These are phyloP conservation scores for Acidiella bohemica DNA, from an alignment of 495 filamentous ascomycete genomes.

Conservation along the genomic window DNA sequence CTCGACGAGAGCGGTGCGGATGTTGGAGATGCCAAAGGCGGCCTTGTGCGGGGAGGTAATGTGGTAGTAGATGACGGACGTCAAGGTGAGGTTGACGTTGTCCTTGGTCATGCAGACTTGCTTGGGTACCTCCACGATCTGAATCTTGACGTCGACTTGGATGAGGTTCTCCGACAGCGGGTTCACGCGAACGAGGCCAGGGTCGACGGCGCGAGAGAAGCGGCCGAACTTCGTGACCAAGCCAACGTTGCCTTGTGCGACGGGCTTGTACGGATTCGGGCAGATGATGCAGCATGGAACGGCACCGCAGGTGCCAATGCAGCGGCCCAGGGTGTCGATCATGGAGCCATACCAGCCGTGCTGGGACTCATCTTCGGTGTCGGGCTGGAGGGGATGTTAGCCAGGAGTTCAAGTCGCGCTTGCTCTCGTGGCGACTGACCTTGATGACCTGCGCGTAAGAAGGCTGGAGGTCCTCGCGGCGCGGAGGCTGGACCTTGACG, in stretches of 20 bases:
- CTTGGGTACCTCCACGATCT: conserved; percentile 92
- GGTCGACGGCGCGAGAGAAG: conserved; percentile 93
- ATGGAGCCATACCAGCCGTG: conserved; percentile 87
- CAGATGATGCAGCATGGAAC: conserved; percentile 86
- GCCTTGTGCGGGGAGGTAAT: conserved; percentile 90
- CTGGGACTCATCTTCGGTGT: conserved; percentile 49
- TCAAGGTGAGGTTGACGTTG: conserved; percentile 87
- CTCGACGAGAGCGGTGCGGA: conserved; percentile 88
- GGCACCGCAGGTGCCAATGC: conserved; percentile 69
- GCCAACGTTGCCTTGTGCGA: conserved; percentile 40
- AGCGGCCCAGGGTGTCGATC: conserved; percentile 65
- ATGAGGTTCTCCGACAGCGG: conserved; percentile 81
- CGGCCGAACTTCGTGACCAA: conserved; percentile 91
- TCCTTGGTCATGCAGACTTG: conserved; percentile 99
- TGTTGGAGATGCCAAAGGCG: conserved; percentile 91
- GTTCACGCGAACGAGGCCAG: conserved; percentile 95
- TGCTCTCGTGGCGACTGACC: too few relatives aligned
- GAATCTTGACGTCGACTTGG: conserved; percentile 96
- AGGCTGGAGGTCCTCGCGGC: conserved; percentile 71
- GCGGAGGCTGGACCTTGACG: conserved; percentile 71
- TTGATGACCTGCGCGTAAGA: conserved; percentile 69
- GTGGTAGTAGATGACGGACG: conserved; percentile 98
- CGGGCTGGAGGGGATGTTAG: too few relatives aligned
- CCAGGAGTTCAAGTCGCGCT: too few relatives aligned
- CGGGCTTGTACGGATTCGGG: conserved; percentile 92